phyloP scores from a whole-genome alignment of 176 grass and related monocot species.

The Luzula sylvatica region DNA sequence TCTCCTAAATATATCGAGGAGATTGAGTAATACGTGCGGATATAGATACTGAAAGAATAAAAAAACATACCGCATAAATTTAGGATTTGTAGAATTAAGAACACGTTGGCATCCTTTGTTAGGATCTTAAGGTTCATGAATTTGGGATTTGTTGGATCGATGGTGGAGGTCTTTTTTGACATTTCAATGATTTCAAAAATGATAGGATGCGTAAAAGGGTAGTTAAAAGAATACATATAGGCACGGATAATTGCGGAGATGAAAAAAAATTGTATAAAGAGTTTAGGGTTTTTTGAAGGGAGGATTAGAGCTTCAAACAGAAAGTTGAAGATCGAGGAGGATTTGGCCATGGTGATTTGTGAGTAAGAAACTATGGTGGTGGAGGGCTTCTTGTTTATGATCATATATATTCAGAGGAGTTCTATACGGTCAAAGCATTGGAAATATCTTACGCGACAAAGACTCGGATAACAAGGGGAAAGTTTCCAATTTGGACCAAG shows the following conservation, averaged over 20 bases:
- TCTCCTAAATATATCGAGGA: constrained; percentile 9
- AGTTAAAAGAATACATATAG: neutral
- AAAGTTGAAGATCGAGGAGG: neutral
- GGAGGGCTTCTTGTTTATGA: too few species aligned
- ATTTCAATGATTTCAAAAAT: neutral
- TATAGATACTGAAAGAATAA: neutral
- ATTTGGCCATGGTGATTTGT: constrained; percentile 1
- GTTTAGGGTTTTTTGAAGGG: constrained; percentile 12
- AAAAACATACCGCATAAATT: neutral
- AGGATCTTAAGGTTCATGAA: neutral
- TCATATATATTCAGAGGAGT: too few species aligned
- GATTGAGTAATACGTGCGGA: neutral
- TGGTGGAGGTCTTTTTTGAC: neutral
- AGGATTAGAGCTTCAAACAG: constrained; percentile 19
- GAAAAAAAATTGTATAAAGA: constrained; percentile 12
- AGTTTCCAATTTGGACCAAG: too few species aligned
- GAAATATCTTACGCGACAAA: too few species aligned
- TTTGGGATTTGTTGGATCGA: constrained; percentile 12
- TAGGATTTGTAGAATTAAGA: neutral
- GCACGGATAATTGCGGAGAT: neutral
- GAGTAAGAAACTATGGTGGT: too few species aligned
- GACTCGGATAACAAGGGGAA: too few species aligned
- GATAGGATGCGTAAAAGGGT: neutral
- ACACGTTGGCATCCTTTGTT: neutral
- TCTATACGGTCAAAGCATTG: too few species aligned